Evolutionary conservation across 1,139 yeast species (phyloP), one percentile per base, ranked within the genome.

Genomic region (Blastobotrys persicus): DNA sequence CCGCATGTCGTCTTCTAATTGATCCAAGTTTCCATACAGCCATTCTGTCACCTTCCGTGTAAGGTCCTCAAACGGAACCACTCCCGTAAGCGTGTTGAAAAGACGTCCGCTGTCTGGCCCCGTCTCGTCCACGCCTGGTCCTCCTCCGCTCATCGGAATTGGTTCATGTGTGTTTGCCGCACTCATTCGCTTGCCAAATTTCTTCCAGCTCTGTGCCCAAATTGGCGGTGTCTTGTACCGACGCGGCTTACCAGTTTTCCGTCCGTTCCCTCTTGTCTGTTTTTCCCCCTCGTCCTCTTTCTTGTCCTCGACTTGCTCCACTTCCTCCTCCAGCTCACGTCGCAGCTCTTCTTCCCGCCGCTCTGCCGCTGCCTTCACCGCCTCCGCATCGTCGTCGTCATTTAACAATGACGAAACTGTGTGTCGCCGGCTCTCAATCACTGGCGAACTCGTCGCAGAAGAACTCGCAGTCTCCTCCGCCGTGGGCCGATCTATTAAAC

Each of bases 1-100:
- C 37, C 88, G 74, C 55, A 80, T 78, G 23, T 76, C 78, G 12
- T 78, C 80, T 16, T 78, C 79, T 43, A 88, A 74, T 34, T 84
- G 83, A 41, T 76, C 75, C 49, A 88, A 75, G 55, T 86, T 85
- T 26, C 95, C 91, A 72, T 85, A 89, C 4, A 89, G 76, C 97
- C 97, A 89, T 59, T 85, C 88, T 13, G 95, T 87, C 4, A 89
- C 81, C 37, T 88, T 80, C 59, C 92, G 78, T 2, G 92, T 85
- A 46, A 88, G 73, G 58, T 88, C 92, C 58, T 88, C 88, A 45
- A 87, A 85, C 1, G 97, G 97, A 23, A 84, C 79, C 1, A 82
- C 73, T 9, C 88, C 88, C 1, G 88, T 79, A 18, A 88, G 76
- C 50, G 84, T 79, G 56, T 68, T 57, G 14, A 73, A 57, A 26